Conservation (phyloP, 1,284 basidiomycete genomes). For the Ustilago hordei region DNA sequence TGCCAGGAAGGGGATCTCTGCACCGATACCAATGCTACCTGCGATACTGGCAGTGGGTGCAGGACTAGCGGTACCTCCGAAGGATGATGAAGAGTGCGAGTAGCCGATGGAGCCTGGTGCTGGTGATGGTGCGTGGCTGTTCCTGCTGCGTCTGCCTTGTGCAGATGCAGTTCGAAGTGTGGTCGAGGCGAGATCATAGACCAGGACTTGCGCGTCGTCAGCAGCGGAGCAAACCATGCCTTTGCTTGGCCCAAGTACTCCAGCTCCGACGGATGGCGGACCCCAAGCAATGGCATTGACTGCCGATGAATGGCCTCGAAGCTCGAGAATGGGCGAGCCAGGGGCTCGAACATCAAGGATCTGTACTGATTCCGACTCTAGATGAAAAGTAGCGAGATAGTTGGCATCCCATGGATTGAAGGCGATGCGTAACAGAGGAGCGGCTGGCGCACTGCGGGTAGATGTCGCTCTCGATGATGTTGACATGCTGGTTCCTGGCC, state of each 20-base stretch:
- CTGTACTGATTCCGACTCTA: constrained; percentile 66
- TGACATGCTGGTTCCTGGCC: constrained; percentile 55
- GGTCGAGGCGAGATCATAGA: constrained; percentile 66
- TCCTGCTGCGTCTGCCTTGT: constrained; percentile 65
- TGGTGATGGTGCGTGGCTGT: constrained; percentile 57
- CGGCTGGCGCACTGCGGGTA: constrained; percentile 40
- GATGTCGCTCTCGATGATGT: constrained; percentile 42
- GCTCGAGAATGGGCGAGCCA: constrained; percentile 66
- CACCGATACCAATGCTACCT: constrained; percentile 56
- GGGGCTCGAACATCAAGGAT: constrained; percentile 69
- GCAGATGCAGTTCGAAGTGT: constrained; percentile 66
- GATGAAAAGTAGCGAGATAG: constrained; percentile 69
- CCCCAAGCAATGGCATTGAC: constrained; percentile 69
- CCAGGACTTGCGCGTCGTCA: constrained; percentile 67
- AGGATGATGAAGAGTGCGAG: constrained; percentile 43
- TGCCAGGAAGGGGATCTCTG: constrained; percentile 65
- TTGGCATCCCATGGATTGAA: constrained; percentile 70
- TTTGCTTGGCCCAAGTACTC: constrained; percentile 61
- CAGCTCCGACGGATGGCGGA: constrained; percentile 58
- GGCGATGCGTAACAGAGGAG: constrained; percentile 67
- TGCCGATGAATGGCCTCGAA: constrained; percentile 63
- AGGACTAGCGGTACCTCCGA: constrained; percentile 47
- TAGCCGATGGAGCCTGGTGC: constrained; percentile 48
- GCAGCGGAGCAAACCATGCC: constrained; percentile 69
- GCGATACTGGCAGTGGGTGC: constrained; percentile 43